phyloP scores from a whole-genome alignment of 225 moss, liverwort and hornwort genomes.

The Pseudoscleropodium purum region DNA sequence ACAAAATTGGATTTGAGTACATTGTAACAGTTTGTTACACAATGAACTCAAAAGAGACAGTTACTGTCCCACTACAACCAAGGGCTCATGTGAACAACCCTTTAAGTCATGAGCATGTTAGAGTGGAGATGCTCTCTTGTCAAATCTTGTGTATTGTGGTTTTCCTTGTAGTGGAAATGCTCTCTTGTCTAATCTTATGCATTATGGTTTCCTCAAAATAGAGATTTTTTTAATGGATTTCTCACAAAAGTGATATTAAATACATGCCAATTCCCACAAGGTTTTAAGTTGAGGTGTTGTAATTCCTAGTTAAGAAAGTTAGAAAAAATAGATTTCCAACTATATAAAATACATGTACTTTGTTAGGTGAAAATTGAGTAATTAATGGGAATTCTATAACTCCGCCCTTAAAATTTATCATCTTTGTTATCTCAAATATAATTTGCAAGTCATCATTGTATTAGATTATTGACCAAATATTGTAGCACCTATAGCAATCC shows the following conservation, averaged over 20 bases:
- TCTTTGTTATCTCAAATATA: background rate
- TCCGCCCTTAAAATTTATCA: background rate
- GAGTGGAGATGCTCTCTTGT: background rate
- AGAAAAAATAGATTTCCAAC: accelerated
- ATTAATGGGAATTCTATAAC: background rate
- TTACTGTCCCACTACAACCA: no score
- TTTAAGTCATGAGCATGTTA: no score
- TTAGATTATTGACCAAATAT: background rate
- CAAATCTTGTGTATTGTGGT: no score
- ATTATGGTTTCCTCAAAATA: accelerated
- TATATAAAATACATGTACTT: background rate
- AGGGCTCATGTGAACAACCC: no score
- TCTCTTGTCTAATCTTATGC: background rate
- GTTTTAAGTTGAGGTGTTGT: background rate
- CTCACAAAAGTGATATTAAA: background rate
- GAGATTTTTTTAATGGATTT: background rate
- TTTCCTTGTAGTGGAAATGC: background rate
- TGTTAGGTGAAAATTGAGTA: background rate
- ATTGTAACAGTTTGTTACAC: no score
- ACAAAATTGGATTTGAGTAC: no score
- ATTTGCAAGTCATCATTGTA: background rate
- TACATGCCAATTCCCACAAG: background rate
- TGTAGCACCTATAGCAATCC: accelerated
- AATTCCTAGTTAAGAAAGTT: background rate
- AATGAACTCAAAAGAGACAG: no score